These are phyloP conservation scores for Zymoseptoria ardabiliae DNA, from an alignment of 2,329 filamentous ascomycete genomes.

Conservation along the genomic window DNA sequence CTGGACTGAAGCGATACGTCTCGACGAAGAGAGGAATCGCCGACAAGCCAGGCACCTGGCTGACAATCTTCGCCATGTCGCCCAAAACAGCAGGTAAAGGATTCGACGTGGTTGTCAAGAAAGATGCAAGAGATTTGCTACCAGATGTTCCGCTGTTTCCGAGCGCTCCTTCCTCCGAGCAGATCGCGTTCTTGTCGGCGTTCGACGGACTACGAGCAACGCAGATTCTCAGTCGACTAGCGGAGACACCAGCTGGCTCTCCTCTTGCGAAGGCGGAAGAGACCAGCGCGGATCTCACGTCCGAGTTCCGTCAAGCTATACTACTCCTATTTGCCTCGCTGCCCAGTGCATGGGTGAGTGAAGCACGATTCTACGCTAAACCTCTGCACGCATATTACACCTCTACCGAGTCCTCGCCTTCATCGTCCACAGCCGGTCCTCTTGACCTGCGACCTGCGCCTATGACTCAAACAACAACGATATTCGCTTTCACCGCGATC, in stretches of 20 bases:
- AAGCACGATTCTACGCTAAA: slow-evolving; percentile 38
- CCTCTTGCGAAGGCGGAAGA: background rate
- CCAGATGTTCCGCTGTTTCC: slow-evolving; percentile 38
- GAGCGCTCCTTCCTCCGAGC: slow-evolving; percentile 25
- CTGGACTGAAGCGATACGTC: slow-evolving; percentile 56
- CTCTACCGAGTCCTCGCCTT: background rate
- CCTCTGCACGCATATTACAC: slow-evolving; percentile 31
- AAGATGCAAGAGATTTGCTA: slow-evolving; percentile 34
- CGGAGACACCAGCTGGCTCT: background rate
- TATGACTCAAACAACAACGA: slow-evolving; percentile 23
- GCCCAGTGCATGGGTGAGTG: slow-evolving; percentile 34
- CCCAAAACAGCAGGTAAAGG: slow-evolving; percentile 28
- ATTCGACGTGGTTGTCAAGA: slow-evolving; percentile 40
- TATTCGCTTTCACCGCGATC: slow-evolving; percentile 38
- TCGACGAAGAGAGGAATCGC: slow-evolving; percentile 30
- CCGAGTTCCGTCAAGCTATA: slow-evolving; percentile 25
- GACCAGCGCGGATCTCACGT: background rate
- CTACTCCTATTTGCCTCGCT: slow-evolving; percentile 27
- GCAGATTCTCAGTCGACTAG: slow-evolving; percentile 8
- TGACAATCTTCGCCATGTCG: slow-evolving; percentile 31
- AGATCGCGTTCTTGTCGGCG: slow-evolving; percentile 28
- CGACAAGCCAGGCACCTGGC: slow-evolving; percentile 36
- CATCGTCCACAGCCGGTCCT: background rate
- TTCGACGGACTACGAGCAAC: slow-evolving; percentile 26
- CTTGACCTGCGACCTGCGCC: background rate